Percentiles rank a stretch among this genome's conserved stretches.
Evolutionary conservation across 805 yeast species (phyloP).

Genomic region (Metschnikowia cerradonensis): DNA sequence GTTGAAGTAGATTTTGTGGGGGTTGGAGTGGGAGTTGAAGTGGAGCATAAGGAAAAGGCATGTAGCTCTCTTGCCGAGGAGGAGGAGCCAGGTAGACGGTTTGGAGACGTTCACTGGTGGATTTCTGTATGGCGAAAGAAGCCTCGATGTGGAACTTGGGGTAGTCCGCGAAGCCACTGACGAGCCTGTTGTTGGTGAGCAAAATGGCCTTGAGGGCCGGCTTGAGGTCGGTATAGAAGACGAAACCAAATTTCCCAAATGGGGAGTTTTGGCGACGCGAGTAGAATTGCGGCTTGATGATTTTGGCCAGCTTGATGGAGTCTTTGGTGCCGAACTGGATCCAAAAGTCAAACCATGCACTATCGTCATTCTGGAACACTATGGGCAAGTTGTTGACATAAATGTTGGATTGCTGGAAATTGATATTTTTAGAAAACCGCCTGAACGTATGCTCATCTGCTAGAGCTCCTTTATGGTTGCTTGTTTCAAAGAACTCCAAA

Average conservation of each 20-base stretch:
- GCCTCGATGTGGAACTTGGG: constrained; percentile 30
- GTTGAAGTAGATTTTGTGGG: neutral
- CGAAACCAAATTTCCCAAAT: constrained; percentile 48
- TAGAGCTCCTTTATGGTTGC: neutral
- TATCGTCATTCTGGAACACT: constrained; percentile 51
- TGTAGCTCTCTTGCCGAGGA: neutral
- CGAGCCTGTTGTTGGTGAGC: constrained; percentile 44
- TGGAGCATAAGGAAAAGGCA: neutral
- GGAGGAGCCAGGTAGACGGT: neutral
- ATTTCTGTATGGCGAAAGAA: constrained; percentile 40
- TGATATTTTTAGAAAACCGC: constrained; percentile 22
- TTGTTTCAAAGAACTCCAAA: neutral
- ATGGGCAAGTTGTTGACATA: constrained; percentile 64
- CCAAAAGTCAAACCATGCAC: constrained; percentile 38
- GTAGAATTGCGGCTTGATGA: constrained; percentile 41
- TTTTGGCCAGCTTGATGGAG: constrained; percentile 36
- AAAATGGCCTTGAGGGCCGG: constrained; percentile 63
- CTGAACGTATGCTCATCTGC: neutral
- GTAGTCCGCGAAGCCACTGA: constrained; percentile 15
- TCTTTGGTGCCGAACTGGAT: constrained; percentile 29
- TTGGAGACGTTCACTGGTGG: neutral
- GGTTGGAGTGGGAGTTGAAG: neutral
- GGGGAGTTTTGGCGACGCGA: constrained; percentile 13
- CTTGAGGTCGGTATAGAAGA: constrained; percentile 53
- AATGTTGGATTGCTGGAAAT: constrained; percentile 64